phyloP scores from a whole-genome alignment of 1,284 basidiomycete species.

The Heterobasidion parviporum region DNA sequence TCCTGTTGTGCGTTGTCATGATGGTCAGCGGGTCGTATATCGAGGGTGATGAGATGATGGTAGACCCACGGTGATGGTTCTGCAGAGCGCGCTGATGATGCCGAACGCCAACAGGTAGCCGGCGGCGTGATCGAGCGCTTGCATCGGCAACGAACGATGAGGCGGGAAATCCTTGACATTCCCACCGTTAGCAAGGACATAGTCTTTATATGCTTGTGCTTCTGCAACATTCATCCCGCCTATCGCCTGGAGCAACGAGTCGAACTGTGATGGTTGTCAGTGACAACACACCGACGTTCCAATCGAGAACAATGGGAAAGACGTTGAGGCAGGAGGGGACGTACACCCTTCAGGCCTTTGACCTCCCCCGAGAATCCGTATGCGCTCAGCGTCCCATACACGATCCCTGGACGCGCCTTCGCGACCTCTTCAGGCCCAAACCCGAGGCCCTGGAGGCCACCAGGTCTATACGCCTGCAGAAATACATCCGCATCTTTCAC shows the following conservation, averaged over 20 bases:
- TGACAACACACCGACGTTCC: neutral
- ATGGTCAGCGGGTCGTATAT: no score
- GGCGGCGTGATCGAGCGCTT: slow-evolving; percentile 56
- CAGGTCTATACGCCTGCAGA: slow-evolving; percentile 59
- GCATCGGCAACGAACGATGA: slow-evolving; percentile 50
- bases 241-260: slow-evolving; percentile 61
- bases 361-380: slow-evolving; percentile 59
- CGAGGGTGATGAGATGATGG: neutral
- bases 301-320: neutral
- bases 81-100: slow-evolving; percentile 45
- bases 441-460: slow-evolving; percentile 39
- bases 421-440: slow-evolving; percentile 39
- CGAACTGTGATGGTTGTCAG: slow-evolving; percentile 34
- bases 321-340: slow-evolving; percentile 7
- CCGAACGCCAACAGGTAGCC: slow-evolving; percentile 56
- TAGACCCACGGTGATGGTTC: slow-evolving; percentile 38
- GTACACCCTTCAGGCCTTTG: slow-evolving; percentile 46
- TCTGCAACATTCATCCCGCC: slow-evolving; percentile 57
- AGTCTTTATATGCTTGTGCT: slow-evolving; percentile 35
- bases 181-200: slow-evolving; percentile 11
- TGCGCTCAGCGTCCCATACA: slow-evolving; percentile 50
- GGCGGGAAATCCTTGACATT: slow-evolving; percentile 11
- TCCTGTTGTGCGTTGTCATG: slow-evolving; percentile 27
- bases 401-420: slow-evolving; percentile 37
- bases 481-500: slow-evolving; percentile 47